Evolutionary conservation across 768 basidiomycete genomes (phyloP).

Genomic region (Podaxis sp.): DNA sequence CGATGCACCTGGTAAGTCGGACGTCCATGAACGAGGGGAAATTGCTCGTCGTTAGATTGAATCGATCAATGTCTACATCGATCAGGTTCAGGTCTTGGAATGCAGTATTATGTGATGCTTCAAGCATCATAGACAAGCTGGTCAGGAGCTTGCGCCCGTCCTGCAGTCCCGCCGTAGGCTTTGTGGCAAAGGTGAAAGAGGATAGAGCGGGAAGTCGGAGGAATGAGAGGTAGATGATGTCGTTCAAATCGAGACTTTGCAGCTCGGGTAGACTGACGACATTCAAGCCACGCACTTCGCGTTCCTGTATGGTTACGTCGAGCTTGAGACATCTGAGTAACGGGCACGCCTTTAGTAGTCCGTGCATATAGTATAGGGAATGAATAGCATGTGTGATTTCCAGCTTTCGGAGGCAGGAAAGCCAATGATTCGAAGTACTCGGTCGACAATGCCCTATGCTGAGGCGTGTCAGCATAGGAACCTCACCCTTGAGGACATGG

Average conservation of each 20-base stretch:
- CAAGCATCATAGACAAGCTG: slow-evolving; percentile 10
- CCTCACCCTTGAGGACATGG: slow-evolving; percentile 2
- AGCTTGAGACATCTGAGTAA: slow-evolving; percentile 9
- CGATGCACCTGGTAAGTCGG: slow-evolving; percentile 7
- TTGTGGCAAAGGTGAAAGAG: slow-evolving; percentile 7
- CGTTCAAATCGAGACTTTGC: slow-evolving; percentile 3
- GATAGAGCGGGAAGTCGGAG: slow-evolving; percentile 11
- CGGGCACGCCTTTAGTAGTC: slow-evolving; percentile 10
- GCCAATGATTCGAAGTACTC: slow-evolving; percentile 14
- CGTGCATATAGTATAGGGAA: slow-evolving; percentile 13
- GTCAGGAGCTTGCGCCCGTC: slow-evolving; percentile 11
- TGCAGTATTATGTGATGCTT: slow-evolving; percentile 1
- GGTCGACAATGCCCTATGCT: slow-evolving; percentile 16
- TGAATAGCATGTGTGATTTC: slow-evolving; percentile 10
- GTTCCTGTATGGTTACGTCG: slow-evolving; percentile 13
- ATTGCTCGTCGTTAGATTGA: background rate
- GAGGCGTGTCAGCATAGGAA: slow-evolving; percentile 5
- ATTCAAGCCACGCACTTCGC: slow-evolving; percentile 4
- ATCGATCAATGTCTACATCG: slow-evolving; percentile 12
- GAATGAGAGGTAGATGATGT: slow-evolving; percentile 14
- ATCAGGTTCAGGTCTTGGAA: slow-evolving; percentile 6
- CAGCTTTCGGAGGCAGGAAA: slow-evolving; percentile 9
- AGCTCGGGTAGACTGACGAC: slow-evolving; percentile 1
- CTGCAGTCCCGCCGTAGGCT: background rate
- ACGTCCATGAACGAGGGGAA: slow-evolving; percentile 7